Evolutionary conservation across 2,329 filamentous ascomycete genomes (phyloP).

Genomic region (Harringtonia aguacate): DNA sequence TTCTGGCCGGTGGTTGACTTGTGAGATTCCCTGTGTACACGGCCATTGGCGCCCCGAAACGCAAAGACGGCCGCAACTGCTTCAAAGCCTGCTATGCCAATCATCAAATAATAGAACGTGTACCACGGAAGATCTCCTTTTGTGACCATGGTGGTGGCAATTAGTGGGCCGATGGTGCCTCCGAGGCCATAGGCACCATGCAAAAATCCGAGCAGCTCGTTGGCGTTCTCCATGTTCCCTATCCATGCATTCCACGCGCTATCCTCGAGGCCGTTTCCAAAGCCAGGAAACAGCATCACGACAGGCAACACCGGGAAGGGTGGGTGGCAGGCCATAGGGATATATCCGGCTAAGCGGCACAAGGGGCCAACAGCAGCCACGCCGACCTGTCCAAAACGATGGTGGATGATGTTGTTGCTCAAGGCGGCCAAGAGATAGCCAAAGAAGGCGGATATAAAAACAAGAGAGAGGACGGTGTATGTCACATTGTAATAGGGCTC

Average conservation of each 20-base stretch:
- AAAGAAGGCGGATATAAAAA: slow-evolving; percentile 56
- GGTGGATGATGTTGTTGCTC: slow-evolving; percentile 54
- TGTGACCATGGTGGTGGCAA: slow-evolving; percentile 64
- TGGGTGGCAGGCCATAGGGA: slow-evolving; percentile 55
- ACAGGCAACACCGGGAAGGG: slow-evolving; percentile 58
- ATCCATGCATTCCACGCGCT: slow-evolving; percentile 49
- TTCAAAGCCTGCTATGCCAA: slow-evolving; percentile 46
- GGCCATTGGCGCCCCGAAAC: slow-evolving; percentile 55
- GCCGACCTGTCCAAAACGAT: slow-evolving; percentile 57
- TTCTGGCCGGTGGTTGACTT: slow-evolving; percentile 21
- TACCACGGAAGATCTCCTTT: slow-evolving; percentile 56
- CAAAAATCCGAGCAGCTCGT: slow-evolving; percentile 63
- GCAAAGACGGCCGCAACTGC: slow-evolving; percentile 36
- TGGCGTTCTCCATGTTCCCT: slow-evolving; percentile 62
- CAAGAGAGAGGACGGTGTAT: slow-evolving; percentile 53
- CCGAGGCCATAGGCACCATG: slow-evolving; percentile 65
- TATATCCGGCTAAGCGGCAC: slow-evolving; percentile 54
- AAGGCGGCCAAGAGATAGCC: slow-evolving; percentile 56
- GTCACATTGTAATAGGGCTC: slow-evolving; percentile 51
- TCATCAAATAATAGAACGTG: slow-evolving; percentile 66
- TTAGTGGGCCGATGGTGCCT: slow-evolving; percentile 56
- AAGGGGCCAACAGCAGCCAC: slow-evolving; percentile 55
- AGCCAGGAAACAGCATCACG: slow-evolving; percentile 54
- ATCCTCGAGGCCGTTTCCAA: slow-evolving; percentile 61
- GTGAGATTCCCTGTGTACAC: slow-evolving; percentile 37